Conservation (phyloP, 176 grass and related monocot species). For the Phoenix roebelenii region DNA sequence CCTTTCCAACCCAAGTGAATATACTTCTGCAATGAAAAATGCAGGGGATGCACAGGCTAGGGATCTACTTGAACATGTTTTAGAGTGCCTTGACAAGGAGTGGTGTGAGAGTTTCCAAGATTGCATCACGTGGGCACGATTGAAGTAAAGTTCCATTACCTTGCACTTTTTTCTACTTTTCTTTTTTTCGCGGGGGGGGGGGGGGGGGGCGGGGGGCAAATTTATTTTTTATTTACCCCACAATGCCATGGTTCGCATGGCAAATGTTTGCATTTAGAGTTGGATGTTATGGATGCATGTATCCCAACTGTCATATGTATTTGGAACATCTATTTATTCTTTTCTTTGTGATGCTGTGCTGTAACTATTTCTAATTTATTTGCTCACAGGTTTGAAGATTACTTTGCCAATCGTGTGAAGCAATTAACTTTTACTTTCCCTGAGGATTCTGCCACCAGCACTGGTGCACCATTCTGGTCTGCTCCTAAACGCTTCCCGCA, state of each 20-base stretch:
- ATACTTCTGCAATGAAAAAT: constrained; percentile 56
- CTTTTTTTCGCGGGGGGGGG: no score
- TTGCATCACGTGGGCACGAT: constrained; percentile 60
- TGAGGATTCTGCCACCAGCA: constrained; percentile 63
- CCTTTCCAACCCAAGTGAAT: constrained; percentile 45
- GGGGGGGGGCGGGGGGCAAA: no score
- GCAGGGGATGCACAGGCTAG: constrained; percentile 69
- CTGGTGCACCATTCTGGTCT: constrained; percentile 65
- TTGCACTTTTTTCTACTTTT: background rate
- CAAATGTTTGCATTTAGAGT: no score
- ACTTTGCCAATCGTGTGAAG: constrained; percentile 67
- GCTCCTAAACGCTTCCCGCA: constrained; percentile 67
- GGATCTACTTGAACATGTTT: constrained; percentile 41
- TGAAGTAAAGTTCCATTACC: constrained; percentile 32
- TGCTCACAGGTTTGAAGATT: constrained; percentile 63
- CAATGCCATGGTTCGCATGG: no score
- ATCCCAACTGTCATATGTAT: no score
- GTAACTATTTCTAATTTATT: background rate
- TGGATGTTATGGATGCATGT: no score
- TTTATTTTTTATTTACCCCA: no score
- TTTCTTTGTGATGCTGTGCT: no score
- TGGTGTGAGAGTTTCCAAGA: constrained; percentile 53
- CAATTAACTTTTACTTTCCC: constrained; percentile 73
- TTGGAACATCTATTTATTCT: no score
- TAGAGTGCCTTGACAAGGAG: constrained; percentile 52